Evolutionary conservation across 2,329 filamentous ascomycete species (phyloP), one percentile per base, ranked within the genome.

Genomic region (Drechmeria coniospora): DNA sequence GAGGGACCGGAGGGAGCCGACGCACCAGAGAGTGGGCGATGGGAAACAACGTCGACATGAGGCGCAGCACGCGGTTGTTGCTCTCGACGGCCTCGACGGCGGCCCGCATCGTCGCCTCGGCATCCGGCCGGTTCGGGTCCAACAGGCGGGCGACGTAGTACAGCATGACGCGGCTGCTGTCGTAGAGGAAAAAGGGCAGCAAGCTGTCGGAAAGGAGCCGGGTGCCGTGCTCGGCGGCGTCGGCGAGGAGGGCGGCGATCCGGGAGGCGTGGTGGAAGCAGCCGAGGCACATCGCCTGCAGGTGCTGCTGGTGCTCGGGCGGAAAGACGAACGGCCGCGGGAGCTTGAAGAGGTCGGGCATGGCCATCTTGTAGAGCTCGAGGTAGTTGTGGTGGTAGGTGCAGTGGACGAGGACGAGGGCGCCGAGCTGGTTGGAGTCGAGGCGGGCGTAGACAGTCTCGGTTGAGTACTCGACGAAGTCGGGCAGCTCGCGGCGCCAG

Each of bases 351-450:
- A 61, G 42, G 23, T 55, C 50, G 0, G 58, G 57, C 54, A 61
- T 54, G 9, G 56, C 53, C 29, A 61, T 51, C 16, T 58, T 55
- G 38, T 61, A 62, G 2, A 62, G 45, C 33, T 61, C 57, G 4
- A 60, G 42, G 21, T 57, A 50, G 25, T 56, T 59, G 36, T 61
- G 56, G 24, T 61, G 54, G 26, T 59, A 61, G 15, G 58, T 61
- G 36, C 56, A 60, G 36, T 61, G 58, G 7, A 61, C 47, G 4
- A 61, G 36, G 9, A 57, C 52, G 23, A 62, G 42, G 8, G 56
- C 56, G 10, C 58, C 58, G 1, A 61, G 48, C 35, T 62, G 57
- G 20, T 57, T 56, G 1, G 58, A 60, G 34, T 60, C 57, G 13
- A 59, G 49, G 8, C 57, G 54, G 3, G 56, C 56, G 32, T 61